A percentile compares a stretch with the other conserved stretches of the same genome.
Conservation (phyloP, 139 green algal species). For the Closterium sp. region DNA sequence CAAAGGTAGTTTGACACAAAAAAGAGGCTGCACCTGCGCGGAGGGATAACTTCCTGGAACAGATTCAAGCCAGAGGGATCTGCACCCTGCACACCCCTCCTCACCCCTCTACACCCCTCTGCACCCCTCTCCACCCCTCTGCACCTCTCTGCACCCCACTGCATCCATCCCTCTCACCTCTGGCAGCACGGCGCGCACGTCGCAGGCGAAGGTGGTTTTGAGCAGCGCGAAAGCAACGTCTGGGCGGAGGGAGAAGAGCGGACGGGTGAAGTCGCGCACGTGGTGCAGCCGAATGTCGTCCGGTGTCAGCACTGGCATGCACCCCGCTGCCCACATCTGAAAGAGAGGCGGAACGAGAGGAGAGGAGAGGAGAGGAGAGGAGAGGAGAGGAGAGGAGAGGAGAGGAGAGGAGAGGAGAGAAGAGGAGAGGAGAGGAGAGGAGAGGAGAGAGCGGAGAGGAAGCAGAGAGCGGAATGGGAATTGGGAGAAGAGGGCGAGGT, state of each 20-base stretch:
- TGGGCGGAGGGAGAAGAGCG: constrained; percentile 26
- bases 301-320: neutral
- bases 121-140: no score
- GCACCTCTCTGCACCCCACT: no score
- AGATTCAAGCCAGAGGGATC: no score
- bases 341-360: neutral
- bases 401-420: neutral
- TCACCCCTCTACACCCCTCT: no score
- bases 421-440: no score
- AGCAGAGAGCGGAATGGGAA: no score
- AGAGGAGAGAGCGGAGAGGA: no score
- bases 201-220: constrained; percentile 34
- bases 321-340: constrained; percentile 6
- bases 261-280: constrained; percentile 20
- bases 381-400: neutral
- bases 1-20: no score
- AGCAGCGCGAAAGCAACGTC: constrained; percentile 27
- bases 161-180: neutral
- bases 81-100: neutral
- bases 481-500: no score
- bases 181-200: constrained; percentile 6
- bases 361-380: no score
- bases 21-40: no score
- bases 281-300: neutral
- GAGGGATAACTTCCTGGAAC: no score